Conservation (phyloP, 495 filamentous ascomycete species). For the Articulospora tetracladia region DNA sequence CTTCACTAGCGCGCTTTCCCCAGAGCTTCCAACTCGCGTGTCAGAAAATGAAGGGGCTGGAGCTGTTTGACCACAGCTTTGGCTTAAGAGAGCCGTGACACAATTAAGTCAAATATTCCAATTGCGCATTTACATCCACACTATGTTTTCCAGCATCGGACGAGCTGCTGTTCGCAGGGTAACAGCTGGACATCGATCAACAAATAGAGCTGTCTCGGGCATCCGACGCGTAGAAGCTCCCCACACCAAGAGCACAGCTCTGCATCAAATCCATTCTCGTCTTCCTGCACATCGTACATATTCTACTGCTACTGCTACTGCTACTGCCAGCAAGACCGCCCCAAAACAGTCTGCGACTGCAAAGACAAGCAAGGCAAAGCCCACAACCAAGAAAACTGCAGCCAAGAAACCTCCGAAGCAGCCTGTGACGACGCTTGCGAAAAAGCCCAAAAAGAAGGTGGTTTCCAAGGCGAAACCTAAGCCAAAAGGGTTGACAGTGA, state of each 20-base stretch:
- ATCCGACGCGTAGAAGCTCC: constrained; percentile 3
- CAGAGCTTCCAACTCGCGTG: constrained; percentile 15
- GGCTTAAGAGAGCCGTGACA: constrained; percentile 1
- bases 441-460: constrained; percentile 6
- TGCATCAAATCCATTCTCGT: background rate
- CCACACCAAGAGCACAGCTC: background rate
- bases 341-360: constrained; percentile 3
- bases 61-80: background rate
- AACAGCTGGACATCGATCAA: constrained; percentile 20
- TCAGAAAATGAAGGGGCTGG: constrained; percentile 20
- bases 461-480: constrained; percentile 9
- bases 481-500: background rate
- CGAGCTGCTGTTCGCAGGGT: constrained; percentile 30
- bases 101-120: background rate
- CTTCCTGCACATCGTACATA: constrained; percentile 1
- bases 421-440: constrained; percentile 12
- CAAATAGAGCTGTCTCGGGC: constrained; percentile 18
- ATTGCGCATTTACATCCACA: background rate
- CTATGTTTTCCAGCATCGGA: constrained; percentile 36
- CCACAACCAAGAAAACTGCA: constrained; percentile 12
- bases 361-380: constrained; percentile 17
- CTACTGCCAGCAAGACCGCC: constrained; percentile 13
- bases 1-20: background rate
- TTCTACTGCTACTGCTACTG: background rate
- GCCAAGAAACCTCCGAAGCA: background rate